These are phyloP conservation scores for Penicillium ochrochloron DNA, from an alignment of 495 filamentous ascomycete genomes.

Conservation along the genomic window DNA sequence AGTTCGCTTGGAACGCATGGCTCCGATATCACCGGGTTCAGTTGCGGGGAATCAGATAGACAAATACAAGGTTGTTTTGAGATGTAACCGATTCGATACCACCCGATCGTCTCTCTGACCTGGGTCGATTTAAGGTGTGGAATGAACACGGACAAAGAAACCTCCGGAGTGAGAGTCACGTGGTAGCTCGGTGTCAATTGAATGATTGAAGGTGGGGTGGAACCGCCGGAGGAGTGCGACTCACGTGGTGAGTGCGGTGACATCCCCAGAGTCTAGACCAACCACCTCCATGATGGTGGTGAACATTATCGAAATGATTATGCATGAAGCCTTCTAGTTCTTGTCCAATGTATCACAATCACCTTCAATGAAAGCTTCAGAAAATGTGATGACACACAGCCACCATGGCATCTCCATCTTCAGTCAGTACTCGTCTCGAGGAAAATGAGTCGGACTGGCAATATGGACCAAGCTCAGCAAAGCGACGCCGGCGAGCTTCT, in stretches of 20 bases:
- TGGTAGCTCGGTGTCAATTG: no score
- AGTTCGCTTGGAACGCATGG: constrained; percentile 22
- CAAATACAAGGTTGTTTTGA: neutral
- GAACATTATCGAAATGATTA: neutral
- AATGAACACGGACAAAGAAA: neutral
- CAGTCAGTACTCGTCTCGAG: constrained; percentile 22
- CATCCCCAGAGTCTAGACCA: no score
- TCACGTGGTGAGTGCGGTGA: no score
- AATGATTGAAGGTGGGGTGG: no score
- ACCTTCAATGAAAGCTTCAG: neutral
- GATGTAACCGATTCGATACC: neutral
- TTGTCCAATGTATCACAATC: neutral
- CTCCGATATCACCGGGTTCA: neutral
- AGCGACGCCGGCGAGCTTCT: constrained; percentile 39
- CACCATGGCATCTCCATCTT: constrained; percentile 28
- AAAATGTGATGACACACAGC: neutral
- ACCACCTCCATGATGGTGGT: no score
- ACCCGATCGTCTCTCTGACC: neutral
- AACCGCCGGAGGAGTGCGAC: no score
- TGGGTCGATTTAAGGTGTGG: neutral
- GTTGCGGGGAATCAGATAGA: neutral
- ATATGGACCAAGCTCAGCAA: constrained; percentile 28
- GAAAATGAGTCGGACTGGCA: constrained; percentile 28
- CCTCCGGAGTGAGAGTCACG: neutral
- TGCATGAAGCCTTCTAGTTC: neutral